Base-by-base conservation (phyloP, 78 protist genomes). In the Neovahlkampfia damariscottae region DNA sequence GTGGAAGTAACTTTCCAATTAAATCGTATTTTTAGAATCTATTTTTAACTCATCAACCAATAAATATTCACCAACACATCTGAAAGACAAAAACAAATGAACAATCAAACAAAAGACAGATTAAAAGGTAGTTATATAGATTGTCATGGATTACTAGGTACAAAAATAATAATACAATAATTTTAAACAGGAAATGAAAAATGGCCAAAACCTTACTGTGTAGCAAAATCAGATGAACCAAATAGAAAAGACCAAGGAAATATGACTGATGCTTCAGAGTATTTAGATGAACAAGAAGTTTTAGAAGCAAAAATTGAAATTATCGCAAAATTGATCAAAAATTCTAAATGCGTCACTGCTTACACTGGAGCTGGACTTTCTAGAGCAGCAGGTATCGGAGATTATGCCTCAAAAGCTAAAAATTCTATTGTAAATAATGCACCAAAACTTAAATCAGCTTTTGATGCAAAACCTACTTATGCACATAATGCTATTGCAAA, bases 291-390 rank as follows among this genome's bases (percentile, higher is more conserved):
- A 40, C 4, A 5, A 7, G 5, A 19, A 38, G 81, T 77, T 38
- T 4, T 78, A 6, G 4, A 7, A 3, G 82, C 79, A 67, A 78
- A 78, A 38, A 72, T 78, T 27, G 38, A 78, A 66, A 68, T 76
- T n/a, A 34, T 78, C 76, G 82, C 82, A 32, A 40, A 76, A 6
- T 38, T 78, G 41, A 76, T 78, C 29, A 73, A 9, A 9, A 77
- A 73, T 8, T 5, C 40, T 38, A 76, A 79, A 19, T 2, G 19
- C 3, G 10, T 7, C 38, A 38, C 50, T 5, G 84, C 80, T 27
- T 81, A 81, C 73, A 76, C 70, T 34, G 84, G 84, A 9, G 84
- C 84, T 1, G 84, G 84, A 10, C 32, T 81, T 28, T 38, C 74
- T 79, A 41, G 58, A 0, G 70, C 83, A 1, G 5, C 70, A 6